Evolutionary conservation across 371 early-diverging fungal genomes (phyloP).

Genomic region (Rhizopus sp.): DNA sequence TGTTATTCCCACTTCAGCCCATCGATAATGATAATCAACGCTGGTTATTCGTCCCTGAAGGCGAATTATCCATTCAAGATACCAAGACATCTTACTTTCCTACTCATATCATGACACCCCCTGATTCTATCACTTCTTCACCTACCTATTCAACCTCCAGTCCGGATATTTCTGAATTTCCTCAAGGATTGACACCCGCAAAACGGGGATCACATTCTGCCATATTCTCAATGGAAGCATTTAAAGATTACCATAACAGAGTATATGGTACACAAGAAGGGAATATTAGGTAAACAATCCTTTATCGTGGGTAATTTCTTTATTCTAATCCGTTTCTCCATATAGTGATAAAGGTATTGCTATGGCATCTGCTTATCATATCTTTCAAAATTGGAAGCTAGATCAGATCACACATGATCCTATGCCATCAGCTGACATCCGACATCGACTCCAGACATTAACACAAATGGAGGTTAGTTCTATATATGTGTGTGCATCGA

Average conservation of each 20-base stretch:
- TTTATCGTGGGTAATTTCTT: background rate
- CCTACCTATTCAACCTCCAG: conserved; percentile 15
- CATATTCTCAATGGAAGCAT: conserved; percentile 32
- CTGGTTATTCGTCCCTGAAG: conserved; percentile 44
- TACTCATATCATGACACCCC: conserved; percentile 20
- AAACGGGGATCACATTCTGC: conserved; percentile 51
- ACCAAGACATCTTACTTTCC: conserved; percentile 14
- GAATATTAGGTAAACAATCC: conserved; percentile 27
- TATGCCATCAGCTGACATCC: conserved; percentile 15
- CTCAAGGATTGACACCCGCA: conserved; percentile 39
- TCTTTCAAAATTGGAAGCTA: conserved; percentile 45
- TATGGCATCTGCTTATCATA: conserved; percentile 53
- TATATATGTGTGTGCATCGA: background rate
- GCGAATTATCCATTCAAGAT: conserved; percentile 18
- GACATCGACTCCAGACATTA: conserved; percentile 22
- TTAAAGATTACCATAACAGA: conserved; percentile 38
- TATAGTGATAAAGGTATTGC: conserved; percentile 50
- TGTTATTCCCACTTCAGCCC: conserved; percentile 43
- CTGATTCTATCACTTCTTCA: conserved; percentile 23
- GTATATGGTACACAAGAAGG: conserved; percentile 29
- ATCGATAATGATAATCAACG: conserved; percentile 49
- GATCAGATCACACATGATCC: conserved; percentile 28
- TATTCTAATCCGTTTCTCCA: background rate
- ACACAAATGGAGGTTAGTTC: conserved; percentile 25
- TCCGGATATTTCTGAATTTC: conserved; percentile 19